Conservation (phyloP, 352 stramenopile species). For the Phytophthora syringae region DNA sequence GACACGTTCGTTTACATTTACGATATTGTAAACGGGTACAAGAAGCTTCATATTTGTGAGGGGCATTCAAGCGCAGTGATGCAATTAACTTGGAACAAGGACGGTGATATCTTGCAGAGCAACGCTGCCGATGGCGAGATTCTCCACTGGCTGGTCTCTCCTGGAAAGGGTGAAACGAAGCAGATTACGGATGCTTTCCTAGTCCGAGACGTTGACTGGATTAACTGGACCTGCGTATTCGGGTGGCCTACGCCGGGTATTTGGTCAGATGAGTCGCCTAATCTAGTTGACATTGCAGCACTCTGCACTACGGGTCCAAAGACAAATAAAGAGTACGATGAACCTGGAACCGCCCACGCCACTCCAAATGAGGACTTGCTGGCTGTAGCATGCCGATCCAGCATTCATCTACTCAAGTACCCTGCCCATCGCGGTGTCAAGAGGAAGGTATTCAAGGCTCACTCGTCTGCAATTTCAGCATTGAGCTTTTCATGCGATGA, state of each 20-base stretch:
- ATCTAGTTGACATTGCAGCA: conserved; percentile 56
- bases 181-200: conserved; percentile 71
- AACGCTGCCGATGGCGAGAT: conserved; percentile 79
- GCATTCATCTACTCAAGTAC: conserved; percentile 61
- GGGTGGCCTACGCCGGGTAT: conserved; percentile 71
- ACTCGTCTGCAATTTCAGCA: conserved; percentile 53
- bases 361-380: conserved; percentile 48
- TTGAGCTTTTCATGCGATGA: conserved; percentile 61
- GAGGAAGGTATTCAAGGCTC: conserved; percentile 50
- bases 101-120: conserved; percentile 80
- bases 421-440: conserved; percentile 50
- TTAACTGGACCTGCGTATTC: conserved; percentile 74
- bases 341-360: not conserved
- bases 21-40: conserved; percentile 55
- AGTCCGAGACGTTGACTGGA: conserved; percentile 64
- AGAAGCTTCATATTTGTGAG: conserved; percentile 68
- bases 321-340: not conserved
- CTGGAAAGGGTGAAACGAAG: conserved; percentile 44
- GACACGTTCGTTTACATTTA: conserved; percentile 77
- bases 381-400: conserved; percentile 55
- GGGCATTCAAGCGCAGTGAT: conserved; percentile 83
- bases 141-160: conserved; percentile 57
- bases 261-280: conserved; percentile 60
- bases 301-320: conserved; percentile 48
- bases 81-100: conserved; percentile 89